Conservation (phyloP, 2,329 filamentous ascomycete genomes). For the Phialophora chinensis region DNA sequence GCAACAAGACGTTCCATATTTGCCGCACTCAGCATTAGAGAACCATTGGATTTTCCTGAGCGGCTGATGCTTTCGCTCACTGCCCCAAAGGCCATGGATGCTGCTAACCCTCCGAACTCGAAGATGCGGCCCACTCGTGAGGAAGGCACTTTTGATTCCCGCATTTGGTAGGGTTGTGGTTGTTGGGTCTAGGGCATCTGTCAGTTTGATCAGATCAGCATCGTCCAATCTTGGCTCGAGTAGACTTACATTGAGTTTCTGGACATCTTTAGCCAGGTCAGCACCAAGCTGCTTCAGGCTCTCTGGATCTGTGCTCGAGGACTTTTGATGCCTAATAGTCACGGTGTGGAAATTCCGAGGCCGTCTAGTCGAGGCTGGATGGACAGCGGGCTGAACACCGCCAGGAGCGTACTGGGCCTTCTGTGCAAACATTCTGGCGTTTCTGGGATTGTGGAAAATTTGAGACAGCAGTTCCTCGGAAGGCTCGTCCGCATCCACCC, state of each 20-base stretch:
- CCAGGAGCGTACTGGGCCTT: conserved; percentile 43
- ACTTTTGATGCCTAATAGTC: conserved; percentile 28
- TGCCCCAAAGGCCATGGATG: conserved; percentile 93
- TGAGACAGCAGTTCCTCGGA: conserved; percentile 65
- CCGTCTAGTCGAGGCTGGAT: conserved; percentile 5
- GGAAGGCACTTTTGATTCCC: conserved; percentile 88
- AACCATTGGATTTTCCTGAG: conserved; percentile 75
- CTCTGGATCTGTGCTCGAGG: conserved; percentile 41
- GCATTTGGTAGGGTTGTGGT: conserved; percentile 67
- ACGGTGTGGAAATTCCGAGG: conserved; percentile 32
- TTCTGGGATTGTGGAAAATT: conserved; percentile 66
- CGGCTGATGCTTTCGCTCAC: conserved; percentile 84
- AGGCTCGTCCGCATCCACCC: conserved; percentile 46
- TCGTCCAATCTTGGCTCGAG: conserved; percentile 21
- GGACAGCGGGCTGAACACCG: conserved; percentile 10
- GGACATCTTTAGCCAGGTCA: conserved; percentile 54
- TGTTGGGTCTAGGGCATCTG: conserved; percentile 48
- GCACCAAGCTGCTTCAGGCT: conserved; percentile 56
- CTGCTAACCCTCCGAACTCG: conserved; percentile 93
- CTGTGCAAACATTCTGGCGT: conserved; percentile 60
- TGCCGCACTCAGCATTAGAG: conserved; percentile 81
- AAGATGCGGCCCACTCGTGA: conserved; percentile 85
- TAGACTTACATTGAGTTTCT: conserved; percentile 41
- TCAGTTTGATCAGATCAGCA: conserved; percentile 54
- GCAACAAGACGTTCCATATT: conserved; percentile 94